Conservation (phyloP, 345 rosid species). For the Psidium friedrichsthalianum region DNA sequence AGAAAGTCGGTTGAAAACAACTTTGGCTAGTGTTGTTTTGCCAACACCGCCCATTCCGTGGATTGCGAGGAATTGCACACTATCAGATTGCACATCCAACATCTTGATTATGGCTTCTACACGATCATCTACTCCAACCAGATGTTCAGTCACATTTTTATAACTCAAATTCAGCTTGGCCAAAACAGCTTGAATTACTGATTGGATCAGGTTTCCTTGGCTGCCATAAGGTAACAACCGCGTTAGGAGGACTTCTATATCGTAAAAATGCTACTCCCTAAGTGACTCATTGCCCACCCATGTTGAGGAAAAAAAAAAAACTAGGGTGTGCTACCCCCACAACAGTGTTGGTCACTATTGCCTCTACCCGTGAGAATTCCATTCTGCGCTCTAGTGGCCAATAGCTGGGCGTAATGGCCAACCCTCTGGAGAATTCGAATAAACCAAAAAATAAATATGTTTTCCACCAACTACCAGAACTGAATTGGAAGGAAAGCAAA, state of each 20-base stretch:
- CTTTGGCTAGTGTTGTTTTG: too few relatives aligned
- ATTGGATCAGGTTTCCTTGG: neutral
- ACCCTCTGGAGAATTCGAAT: neutral
- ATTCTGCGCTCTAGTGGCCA: neutral
- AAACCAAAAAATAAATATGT: neutral
- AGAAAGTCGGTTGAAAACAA: neutral
- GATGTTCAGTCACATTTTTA: too few relatives aligned
- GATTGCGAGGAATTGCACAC: too few relatives aligned
- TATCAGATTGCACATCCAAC: too few relatives aligned
- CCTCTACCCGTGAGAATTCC: neutral
- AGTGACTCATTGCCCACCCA: neutral
- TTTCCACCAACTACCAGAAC: neutral
- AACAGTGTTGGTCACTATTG: too few relatives aligned
- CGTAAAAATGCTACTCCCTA: neutral
- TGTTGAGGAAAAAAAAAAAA: neutral
- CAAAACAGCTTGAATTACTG: neutral
- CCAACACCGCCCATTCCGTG: too few relatives aligned
- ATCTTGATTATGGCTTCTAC: too few relatives aligned
- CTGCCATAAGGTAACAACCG: neutral
- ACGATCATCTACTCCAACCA: too few relatives aligned
- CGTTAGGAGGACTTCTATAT: neutral
- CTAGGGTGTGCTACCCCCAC: neutral
- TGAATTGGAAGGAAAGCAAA: neutral
- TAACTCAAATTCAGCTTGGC: too few relatives aligned
- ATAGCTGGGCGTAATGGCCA: too few relatives aligned